Percentiles rank a stretch among this genome's conserved stretches.
Conservation (phyloP, 352 stramenopile genomes). For the Lagenidium giganteum region DNA sequence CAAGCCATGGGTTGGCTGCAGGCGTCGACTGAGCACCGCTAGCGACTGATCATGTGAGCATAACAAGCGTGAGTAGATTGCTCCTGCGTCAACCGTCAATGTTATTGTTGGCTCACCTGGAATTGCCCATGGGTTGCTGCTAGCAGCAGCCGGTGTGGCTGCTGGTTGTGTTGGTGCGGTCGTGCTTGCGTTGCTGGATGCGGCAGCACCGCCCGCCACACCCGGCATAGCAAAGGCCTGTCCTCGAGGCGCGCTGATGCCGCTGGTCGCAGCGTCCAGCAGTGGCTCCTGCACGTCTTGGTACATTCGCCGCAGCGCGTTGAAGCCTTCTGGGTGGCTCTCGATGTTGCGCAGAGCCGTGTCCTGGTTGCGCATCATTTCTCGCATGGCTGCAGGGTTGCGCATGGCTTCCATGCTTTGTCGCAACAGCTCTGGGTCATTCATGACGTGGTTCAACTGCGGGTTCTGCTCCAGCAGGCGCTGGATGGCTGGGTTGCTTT, state of each 20-base stretch:
- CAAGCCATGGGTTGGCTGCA: constrained; percentile 52
- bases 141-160: constrained; percentile 14
- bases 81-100: not conserved
- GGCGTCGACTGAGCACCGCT: not conserved
- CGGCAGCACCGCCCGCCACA: constrained; percentile 38
- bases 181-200: constrained; percentile 13
- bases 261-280: constrained; percentile 86
- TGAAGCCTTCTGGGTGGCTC: constrained; percentile 97
- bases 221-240: constrained; percentile 84
- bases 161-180: constrained; percentile 17
- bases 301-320: constrained; percentile 93
- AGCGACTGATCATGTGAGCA: constrained; percentile 2
- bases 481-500: constrained; percentile 95
- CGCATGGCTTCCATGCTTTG: constrained; percentile 97
- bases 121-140: constrained; percentile 59
- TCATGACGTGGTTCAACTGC: constrained; percentile 93
- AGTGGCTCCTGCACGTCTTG: constrained; percentile 94
- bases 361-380: constrained; percentile 98
- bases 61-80: not conserved
- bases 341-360: constrained; percentile 96
- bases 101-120: constrained; percentile 1
- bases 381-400: constrained; percentile 93
- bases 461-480: constrained; percentile 94
- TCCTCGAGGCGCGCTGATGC: constrained; percentile 31
- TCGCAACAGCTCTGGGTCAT: constrained; percentile 93